Evolutionary conservation across 2,329 filamentous ascomycete genomes (phyloP), one percentile per base, ranked within the genome.

Genomic region (Neofusicoccum umdonicola): DNA sequence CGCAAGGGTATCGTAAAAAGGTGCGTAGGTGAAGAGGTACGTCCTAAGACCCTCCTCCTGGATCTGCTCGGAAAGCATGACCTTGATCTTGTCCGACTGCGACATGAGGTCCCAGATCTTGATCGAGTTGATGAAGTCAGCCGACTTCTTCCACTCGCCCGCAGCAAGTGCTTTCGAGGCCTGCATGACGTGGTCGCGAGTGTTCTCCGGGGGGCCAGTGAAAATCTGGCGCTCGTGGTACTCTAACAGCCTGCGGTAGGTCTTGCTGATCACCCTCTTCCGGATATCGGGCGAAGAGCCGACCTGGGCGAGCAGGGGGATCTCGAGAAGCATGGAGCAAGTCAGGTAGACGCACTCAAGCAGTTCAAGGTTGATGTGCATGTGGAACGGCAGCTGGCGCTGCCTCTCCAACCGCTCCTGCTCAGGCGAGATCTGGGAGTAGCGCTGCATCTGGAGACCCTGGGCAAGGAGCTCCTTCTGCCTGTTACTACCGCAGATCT

Each of bases 51-150:
- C 95, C 83, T 99, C 95, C 79, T 99, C 95, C 79, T 99, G 96
- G 76, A 98, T 97, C 84, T 99, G 95, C 78, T 92, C 93, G 63
- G 93, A 92, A 67, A 99, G 91, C 95, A 99, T 97, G 62, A 86
- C 80, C 88, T 98, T 98, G 84, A 98, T 96, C 78, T 93, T 91
- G 64, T 94, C 92, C 27, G 91, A 87, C 79, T 95, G 90, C 65
- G 93, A 91, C 87, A 99, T 96, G 70, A 99, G 86, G 63, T 99
- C 95, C 95, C 95, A 99, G 78, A 99, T 99, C 88, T 97, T 99
- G 83, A 99, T 99, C 75, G 89, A 92, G 83, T 95, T 93, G 79
- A 99, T 93, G 79, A 96, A 95, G 67, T 90, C 86, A 22, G 90
- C 93, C 15, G 93, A 90, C 84, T 96, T 96, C 87, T 97, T 97